Base-by-base conservation (phyloP, 1,139 yeast genomes). In the Diutina mesorugosa region DNA sequence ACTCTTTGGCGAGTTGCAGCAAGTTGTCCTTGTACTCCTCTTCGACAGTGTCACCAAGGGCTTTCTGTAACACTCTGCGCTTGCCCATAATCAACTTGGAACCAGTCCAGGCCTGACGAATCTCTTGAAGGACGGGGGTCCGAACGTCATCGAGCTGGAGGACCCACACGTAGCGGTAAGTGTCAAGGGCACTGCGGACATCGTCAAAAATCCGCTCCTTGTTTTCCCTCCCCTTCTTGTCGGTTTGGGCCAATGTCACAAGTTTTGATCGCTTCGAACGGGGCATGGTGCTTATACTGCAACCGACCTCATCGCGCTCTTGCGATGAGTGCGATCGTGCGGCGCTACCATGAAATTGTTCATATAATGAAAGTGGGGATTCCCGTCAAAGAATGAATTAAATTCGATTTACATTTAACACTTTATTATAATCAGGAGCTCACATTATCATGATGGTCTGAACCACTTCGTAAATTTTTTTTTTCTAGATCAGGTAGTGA, bases 171-270 rank as follows among this genome's bases (percentile, higher is more conserved):
- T 84, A 89, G 66, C 82, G 81, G 72, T 74, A 87, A 56, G 80
- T 77, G 65, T 93, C 98, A 60, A 93, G 79, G 28, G 87, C 84
- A 60, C 80, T 79, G 72, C 97, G 84, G 57, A 93, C 86, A 62
- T 90, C 97, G 66, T 90, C 96, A 62, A 90, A 93, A 64, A 91
- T 84, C 67, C 93, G 80, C 64, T 84, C 93, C 70, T 93, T 93
- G 71, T 90, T 91, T 65, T 90, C 97, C 63, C 85, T 85, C 57
- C 97, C 97, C 71, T 93, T 93, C 72, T 90, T 93, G 62, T 90
- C 97, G 60, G 98, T 91, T 69, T 91, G 93, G 47, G 99, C 93
- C 65, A 93, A 78, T n/a, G 98, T 89, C 60, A 93, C 96, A 65
- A 88, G 83, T 80, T 85, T 88, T 62, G 96, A 84, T 82, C 97